Percentiles rank a stretch among this genome's conserved stretches.
These are phyloP conservation scores for Diatrype stigma DNA, from an alignment of 2,329 filamentous ascomycete species.

Conservation along the genomic window DNA sequence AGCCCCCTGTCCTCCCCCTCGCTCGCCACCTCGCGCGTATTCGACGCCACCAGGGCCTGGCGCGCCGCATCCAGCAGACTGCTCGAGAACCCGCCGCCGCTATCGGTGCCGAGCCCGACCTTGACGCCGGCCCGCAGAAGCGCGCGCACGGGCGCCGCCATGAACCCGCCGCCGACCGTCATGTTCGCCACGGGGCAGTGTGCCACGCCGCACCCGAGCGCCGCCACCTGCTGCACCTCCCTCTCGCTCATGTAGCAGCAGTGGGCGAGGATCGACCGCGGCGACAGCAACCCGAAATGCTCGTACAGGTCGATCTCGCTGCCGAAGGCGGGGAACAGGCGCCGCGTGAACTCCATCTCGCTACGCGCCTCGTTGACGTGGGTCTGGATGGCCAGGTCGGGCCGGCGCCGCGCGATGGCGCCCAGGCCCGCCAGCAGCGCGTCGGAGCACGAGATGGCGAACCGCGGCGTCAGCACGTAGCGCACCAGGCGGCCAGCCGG, in stretches of 20 bases:
- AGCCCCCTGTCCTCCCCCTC: slow-evolving; percentile 39
- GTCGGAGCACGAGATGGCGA: slow-evolving; percentile 56
- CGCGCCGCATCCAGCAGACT: slow-evolving; percentile 57
- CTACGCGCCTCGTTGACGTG: slow-evolving; percentile 64
- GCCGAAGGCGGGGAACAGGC: slow-evolving; percentile 51
- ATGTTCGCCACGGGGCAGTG: slow-evolving; percentile 65
- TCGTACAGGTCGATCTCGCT: slow-evolving; percentile 59
- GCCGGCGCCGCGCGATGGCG: slow-evolving; percentile 43
- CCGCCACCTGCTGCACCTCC: slow-evolving; percentile 45
- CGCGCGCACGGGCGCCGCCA: slow-evolving; percentile 56
- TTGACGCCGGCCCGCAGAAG: slow-evolving; percentile 56
- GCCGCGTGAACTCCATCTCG: slow-evolving; percentile 51
- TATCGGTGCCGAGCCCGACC: slow-evolving; percentile 64
- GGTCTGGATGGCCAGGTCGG: slow-evolving; percentile 55
- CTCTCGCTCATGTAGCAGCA: slow-evolving; percentile 58
- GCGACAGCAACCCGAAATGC: slow-evolving; percentile 48
- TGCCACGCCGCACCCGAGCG: slow-evolving; percentile 53
- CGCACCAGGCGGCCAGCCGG: slow-evolving; percentile 39
- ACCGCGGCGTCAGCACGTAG: slow-evolving; percentile 54
- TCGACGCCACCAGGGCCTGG: slow-evolving; percentile 53
- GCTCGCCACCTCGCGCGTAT: slow-evolving; percentile 40
- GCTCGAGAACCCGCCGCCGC: slow-evolving; percentile 57
- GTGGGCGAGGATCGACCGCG: slow-evolving; percentile 60
- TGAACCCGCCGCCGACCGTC: slow-evolving; percentile 57
- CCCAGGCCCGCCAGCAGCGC: slow-evolving; percentile 54